phyloP scores from a whole-genome alignment of 306 rosid species.

The Elaeagnus macrophylla region DNA sequence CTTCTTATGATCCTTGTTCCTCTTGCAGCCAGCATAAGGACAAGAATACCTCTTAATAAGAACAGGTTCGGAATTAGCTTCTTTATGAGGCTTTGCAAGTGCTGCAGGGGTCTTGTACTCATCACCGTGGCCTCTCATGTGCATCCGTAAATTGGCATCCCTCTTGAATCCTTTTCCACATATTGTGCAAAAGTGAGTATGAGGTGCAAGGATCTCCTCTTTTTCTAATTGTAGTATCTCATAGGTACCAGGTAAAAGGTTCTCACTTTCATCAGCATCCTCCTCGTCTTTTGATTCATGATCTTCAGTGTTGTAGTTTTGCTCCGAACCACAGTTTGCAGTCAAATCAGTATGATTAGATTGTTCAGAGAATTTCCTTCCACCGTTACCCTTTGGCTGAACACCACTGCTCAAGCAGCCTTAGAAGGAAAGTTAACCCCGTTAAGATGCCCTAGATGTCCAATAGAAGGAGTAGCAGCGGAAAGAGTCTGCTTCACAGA shows the following conservation, averaged over 20 bases:
- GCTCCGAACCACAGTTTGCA: constrained; percentile 39
- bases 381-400: constrained; percentile 31
- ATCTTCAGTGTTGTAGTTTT: constrained; percentile 49
- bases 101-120: constrained; percentile 98
- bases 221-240: constrained; percentile 91
- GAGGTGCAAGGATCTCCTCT: constrained; percentile 98
- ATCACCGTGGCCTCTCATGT: constrained; percentile 98
- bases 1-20: constrained; percentile 89
- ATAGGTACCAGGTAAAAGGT: constrained; percentile 83
- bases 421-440: constrained; percentile 36
- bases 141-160: constrained; percentile 95
- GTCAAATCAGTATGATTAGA: constrained; percentile 34
- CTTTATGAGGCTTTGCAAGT: constrained; percentile 85
- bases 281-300: constrained; percentile 87
- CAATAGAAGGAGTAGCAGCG: constrained; percentile 26
- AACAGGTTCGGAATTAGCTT: constrained; percentile 46
- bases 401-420: constrained; percentile 19
- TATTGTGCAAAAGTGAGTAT: constrained; percentile 89
- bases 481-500: constrained; percentile 51
- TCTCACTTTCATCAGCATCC: constrained; percentile 82
- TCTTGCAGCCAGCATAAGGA: constrained; percentile 86
- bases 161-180: constrained; percentile 99
- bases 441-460: constrained; percentile 44
- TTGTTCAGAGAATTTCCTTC: constrained; percentile 41
- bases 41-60: constrained; percentile 93